Conservation (phyloP, 108 stramenopile genomes). For the Cyclotella sp. region DNA sequence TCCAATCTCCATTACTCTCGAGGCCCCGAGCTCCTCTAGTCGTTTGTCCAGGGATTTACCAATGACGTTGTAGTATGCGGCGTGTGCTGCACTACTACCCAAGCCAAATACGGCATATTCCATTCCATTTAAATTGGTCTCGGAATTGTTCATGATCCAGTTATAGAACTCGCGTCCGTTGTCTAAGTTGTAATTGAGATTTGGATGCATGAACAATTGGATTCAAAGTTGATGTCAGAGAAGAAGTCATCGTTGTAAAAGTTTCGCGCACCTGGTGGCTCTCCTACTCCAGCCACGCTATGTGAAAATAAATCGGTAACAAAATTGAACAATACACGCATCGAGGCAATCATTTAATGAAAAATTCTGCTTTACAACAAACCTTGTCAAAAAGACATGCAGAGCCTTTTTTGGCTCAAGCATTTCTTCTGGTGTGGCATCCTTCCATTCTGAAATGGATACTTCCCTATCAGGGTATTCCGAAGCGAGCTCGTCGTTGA, state of each 20-base stretch:
- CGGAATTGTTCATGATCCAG: slow-evolving; percentile 55
- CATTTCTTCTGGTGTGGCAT: slow-evolving; percentile 62
- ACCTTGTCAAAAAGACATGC: slow-evolving; percentile 22
- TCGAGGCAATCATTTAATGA: not conserved
- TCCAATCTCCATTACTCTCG: slow-evolving; percentile 67
- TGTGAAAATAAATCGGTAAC: not conserved
- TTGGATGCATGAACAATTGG: too few species aligned
- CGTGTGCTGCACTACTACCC: slow-evolving; percentile 84
- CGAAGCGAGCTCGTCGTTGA: slow-evolving; percentile 66
- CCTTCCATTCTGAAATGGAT: slow-evolving; percentile 53
- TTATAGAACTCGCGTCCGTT: slow-evolving; percentile 72
- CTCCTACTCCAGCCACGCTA: slow-evolving; percentile 31
- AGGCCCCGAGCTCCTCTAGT: slow-evolving; percentile 79
- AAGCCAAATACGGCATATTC: slow-evolving; percentile 91
- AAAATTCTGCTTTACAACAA: not conserved
- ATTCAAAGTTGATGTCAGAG: slow-evolving; percentile 46
- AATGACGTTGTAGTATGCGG: slow-evolving; percentile 89
- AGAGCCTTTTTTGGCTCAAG: slow-evolving; percentile 43
- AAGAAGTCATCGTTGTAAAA: slow-evolving; percentile 61
- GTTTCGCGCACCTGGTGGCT: slow-evolving; percentile 18
- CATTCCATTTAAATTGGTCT: slow-evolving; percentile 19
- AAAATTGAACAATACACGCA: too few species aligned
- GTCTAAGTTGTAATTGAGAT: slow-evolving; percentile 41
- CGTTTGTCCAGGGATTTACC: slow-evolving; percentile 74
- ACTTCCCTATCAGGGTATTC: slow-evolving; percentile 41